phyloP scores from a whole-genome alignment of 176 grass and related monocot genomes.

The Bolboschoenus planiculmis region DNA sequence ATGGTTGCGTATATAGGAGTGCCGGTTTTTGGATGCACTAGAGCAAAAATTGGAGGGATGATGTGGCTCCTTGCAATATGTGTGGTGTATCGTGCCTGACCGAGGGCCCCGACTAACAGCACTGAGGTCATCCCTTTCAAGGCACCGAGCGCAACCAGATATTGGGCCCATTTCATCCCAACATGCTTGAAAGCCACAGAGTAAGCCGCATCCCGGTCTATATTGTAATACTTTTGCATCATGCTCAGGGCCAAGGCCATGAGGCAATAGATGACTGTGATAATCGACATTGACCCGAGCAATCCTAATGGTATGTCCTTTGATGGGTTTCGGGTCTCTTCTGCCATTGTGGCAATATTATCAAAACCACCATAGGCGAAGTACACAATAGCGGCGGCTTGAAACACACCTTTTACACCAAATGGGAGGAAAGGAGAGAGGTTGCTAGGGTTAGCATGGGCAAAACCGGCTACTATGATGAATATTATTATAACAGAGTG shows the following conservation, averaged over 20 bases:
- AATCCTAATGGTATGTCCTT: constrained; percentile 83
- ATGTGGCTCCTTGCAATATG: constrained; percentile 97
- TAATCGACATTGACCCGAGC: constrained; percentile 71
- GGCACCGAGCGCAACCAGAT: constrained; percentile 77
- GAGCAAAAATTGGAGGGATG: constrained; percentile 82
- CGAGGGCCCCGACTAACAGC: constrained; percentile 75
- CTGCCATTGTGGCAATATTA: constrained; percentile 92
- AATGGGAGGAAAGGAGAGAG: constrained; percentile 64
- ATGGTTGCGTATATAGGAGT: constrained; percentile 73
- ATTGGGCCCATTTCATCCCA: constrained; percentile 80
- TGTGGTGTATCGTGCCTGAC: constrained; percentile 71
- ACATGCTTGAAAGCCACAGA: constrained; percentile 66
- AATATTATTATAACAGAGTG: constrained; percentile 61
- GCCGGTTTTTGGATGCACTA: constrained; percentile 80
- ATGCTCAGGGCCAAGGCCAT: constrained; percentile 89
- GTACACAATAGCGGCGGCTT: constrained; percentile 77
- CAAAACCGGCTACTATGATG: constrained; percentile 57
- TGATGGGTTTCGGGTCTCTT: constrained; percentile 77
- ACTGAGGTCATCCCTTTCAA: constrained; percentile 99
- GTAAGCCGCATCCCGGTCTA: constrained; percentile 56
- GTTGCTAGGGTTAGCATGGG: constrained; percentile 54
- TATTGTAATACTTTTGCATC: constrained; percentile 73
- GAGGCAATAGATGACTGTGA: constrained; percentile 72
- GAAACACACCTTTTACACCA: constrained; percentile 71
- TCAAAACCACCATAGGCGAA: constrained; percentile 92